phyloP scores from a whole-genome alignment of 2,329 filamentous ascomycete genomes.

The Fusarium sp. region DNA sequence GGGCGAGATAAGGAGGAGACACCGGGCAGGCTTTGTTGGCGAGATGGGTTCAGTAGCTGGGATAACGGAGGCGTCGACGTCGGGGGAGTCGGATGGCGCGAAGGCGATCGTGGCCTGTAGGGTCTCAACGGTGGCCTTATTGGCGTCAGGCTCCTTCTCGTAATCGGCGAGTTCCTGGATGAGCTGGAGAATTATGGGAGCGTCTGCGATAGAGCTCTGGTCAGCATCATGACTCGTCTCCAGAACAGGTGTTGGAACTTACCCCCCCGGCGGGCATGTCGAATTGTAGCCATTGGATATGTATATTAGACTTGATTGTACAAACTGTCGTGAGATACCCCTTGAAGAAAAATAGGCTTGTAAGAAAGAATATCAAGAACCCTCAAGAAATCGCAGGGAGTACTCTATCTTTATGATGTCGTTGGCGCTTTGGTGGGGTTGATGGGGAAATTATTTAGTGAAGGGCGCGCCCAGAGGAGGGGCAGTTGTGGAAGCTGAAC shows the following conservation, averaged over 20 bases:
- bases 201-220: constrained; percentile 65
- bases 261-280: constrained; percentile 44
- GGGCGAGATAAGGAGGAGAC: constrained; percentile 72
- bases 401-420: constrained; percentile 4
- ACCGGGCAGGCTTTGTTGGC: constrained; percentile 74
- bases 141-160: constrained; percentile 78
- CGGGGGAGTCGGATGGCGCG: constrained; percentile 62
- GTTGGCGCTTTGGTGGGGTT: constrained; percentile 25
- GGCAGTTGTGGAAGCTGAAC: constrained; percentile 10
- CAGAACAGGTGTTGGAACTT: constrained; percentile 1
- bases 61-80: constrained; percentile 51
- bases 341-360: background rate
- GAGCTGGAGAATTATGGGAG: constrained; percentile 81
- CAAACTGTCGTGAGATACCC: background rate
- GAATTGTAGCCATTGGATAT: constrained; percentile 43
- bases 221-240: constrained; percentile 22
- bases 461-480: constrained; percentile 35
- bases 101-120: constrained; percentile 84
- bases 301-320: constrained; percentile 12
- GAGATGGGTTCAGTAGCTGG: constrained; percentile 66
- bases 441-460: constrained; percentile 21
- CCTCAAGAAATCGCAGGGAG: background rate
- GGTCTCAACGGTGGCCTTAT: constrained; percentile 81
- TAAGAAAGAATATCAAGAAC: background rate
- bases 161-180: constrained; percentile 90